These are phyloP conservation scores for Fusarium annulatum DNA, from an alignment of 2,329 filamentous ascomycete species.

Conservation along the genomic window DNA sequence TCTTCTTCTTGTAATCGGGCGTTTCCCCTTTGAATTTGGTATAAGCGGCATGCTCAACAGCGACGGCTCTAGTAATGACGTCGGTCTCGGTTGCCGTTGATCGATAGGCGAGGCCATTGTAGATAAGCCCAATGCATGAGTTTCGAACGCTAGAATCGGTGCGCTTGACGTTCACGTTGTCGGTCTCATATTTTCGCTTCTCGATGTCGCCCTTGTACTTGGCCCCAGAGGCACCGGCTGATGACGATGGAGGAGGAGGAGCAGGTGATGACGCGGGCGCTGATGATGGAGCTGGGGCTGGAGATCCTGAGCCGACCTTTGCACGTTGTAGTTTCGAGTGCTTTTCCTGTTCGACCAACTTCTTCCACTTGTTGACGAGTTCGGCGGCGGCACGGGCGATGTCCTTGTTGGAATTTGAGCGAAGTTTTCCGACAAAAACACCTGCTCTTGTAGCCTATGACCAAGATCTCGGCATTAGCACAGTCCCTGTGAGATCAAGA, in stretches of 20 bases:
- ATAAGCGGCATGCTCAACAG: slow-evolving; percentile 85
- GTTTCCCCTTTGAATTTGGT: slow-evolving; percentile 76
- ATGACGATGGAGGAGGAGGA: slow-evolving; percentile 57
- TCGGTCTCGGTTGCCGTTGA: slow-evolving; percentile 77
- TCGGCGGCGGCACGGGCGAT: slow-evolving; percentile 81
- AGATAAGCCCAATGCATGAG: slow-evolving; percentile 89
- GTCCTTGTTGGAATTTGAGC: slow-evolving; percentile 81
- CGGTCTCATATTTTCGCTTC: slow-evolving; percentile 84
- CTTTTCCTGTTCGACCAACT: slow-evolving; percentile 76
- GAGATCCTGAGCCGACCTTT: slow-evolving; percentile 53
- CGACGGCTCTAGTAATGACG: slow-evolving; percentile 79
- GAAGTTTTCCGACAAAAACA: slow-evolving; percentile 84
- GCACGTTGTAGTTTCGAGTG: slow-evolving; percentile 57
- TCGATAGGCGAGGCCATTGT: slow-evolving; percentile 83
- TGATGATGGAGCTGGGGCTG: slow-evolving; percentile 60
- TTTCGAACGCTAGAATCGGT: slow-evolving; percentile 81
- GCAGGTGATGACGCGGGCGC: slow-evolving; percentile 65
- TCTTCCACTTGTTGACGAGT: slow-evolving; percentile 90
- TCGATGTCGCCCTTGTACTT: slow-evolving; percentile 74
- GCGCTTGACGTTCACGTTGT: slow-evolving; percentile 80
- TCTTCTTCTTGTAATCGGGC: slow-evolving; percentile 84
- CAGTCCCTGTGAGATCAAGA: background rate
- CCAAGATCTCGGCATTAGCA: slow-evolving; percentile 25
- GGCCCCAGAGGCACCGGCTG: slow-evolving; percentile 53
- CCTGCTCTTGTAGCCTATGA: slow-evolving; percentile 85